A percentile compares a stretch with the other conserved stretches of the same genome.
These are phyloP conservation scores for Kregervanrija delftensis DNA, from an alignment of 805 yeast genomes.

Conservation along the genomic window DNA sequence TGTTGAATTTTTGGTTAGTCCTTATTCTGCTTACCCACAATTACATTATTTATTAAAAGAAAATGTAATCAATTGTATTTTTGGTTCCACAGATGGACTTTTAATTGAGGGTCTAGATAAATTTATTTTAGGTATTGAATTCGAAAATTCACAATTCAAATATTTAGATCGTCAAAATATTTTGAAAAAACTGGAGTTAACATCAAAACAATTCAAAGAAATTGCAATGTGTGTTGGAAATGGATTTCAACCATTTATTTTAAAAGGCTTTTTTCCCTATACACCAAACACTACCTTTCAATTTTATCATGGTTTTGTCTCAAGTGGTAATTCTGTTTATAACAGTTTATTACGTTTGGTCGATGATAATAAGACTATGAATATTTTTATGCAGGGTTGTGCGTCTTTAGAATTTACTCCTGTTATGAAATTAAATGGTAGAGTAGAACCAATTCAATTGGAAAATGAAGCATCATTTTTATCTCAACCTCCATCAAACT, in stretches of 20 bases:
- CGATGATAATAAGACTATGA: conserved; percentile 38
- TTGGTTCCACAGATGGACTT: conserved; percentile 78
- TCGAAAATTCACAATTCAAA: conserved; percentile 56
- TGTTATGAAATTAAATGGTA: conserved; percentile 60
- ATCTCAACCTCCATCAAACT: conserved; percentile 10
- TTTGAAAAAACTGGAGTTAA: conserved; percentile 51
- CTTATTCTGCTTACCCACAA: conserved; percentile 76
- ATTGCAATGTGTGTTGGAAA: conserved; percentile 75
- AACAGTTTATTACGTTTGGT: conserved; percentile 38
- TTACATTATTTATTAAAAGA: conserved; percentile 60
- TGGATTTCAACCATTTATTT: conserved; percentile 58
- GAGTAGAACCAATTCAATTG: conserved; percentile 46
- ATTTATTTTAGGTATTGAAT: conserved; percentile 67
- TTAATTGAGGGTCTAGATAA: conserved; percentile 55
- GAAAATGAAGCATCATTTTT: conserved; percentile 17
- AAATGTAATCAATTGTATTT: conserved; percentile 61
- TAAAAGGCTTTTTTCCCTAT: conserved; percentile 38
- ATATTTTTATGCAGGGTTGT: conserved; percentile 58
- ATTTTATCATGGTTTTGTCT: conserved; percentile 26
- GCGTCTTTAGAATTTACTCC: conserved; percentile 69
- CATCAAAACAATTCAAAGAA: conserved; percentile 67
- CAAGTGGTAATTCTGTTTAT: conserved; percentile 38
- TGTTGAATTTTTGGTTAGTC: conserved; percentile 70
- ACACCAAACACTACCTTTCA: conserved; percentile 19
- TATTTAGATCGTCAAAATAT: conserved; percentile 55